phyloP scores from a whole-genome alignment of 768 basidiomycete species.

The Trametes elegans region DNA sequence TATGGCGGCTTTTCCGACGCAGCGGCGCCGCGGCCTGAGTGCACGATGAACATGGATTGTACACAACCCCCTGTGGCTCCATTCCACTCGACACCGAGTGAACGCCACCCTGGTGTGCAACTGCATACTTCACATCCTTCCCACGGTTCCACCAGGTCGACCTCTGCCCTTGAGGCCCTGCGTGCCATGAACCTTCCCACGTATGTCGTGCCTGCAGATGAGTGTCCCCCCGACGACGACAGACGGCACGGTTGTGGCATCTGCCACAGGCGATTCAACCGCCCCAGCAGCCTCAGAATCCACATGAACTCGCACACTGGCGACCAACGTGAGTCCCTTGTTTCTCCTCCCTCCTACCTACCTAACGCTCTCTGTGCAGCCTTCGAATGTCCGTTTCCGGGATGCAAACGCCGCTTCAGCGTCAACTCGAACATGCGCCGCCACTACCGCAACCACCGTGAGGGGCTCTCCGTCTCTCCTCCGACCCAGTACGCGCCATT shows the following conservation, averaged over 20 bases:
- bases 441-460: constrained; percentile 66
- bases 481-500: neutral
- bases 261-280: constrained; percentile 62
- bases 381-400: constrained; percentile 70
- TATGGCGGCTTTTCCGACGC: neutral
- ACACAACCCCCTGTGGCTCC: neutral
- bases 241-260: constrained; percentile 34
- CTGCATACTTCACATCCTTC: neutral
- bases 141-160: neutral
- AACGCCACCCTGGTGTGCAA: neutral
- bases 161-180: neutral
- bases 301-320: constrained; percentile 70
- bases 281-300: constrained; percentile 63
- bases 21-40: neutral
- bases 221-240: constrained; percentile 22
- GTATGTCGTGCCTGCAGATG: constrained; percentile 9
- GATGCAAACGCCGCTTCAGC: constrained; percentile 76
- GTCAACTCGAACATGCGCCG: constrained; percentile 86
- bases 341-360: neutral
- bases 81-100: too few relatives aligned
- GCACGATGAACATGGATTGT: neutral
- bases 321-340: constrained; percentile 51
- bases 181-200: neutral
- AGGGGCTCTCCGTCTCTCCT: neutral
- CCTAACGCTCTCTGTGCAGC: constrained; percentile 39